A percentile compares a stretch with the other conserved stretches of the same genome.
These are phyloP conservation scores for Trichoderma sp. DNA, from an alignment of 2,329 filamentous ascomycete species.

Conservation along the genomic window DNA sequence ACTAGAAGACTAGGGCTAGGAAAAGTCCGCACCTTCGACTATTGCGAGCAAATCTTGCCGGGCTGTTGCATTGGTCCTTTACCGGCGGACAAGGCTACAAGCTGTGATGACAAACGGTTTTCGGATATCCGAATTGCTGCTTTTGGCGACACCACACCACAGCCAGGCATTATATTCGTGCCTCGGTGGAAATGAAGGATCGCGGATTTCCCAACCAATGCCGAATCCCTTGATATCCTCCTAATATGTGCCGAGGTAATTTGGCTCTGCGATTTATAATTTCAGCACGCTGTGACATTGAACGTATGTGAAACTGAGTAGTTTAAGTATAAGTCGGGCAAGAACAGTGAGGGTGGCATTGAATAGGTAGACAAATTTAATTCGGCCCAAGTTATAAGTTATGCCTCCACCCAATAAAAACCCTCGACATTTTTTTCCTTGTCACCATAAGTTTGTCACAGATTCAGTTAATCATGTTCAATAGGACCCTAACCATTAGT, in stretches of 20 bases:
- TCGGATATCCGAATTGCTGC: neutral
- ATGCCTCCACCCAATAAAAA: neutral
- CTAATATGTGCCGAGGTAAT: neutral
- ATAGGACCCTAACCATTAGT: neutral
- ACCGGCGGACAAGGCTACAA: neutral
- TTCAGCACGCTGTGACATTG: neutral
- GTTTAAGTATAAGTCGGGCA: neutral
- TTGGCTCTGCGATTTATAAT: neutral
- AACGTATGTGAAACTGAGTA: neutral
- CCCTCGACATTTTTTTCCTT: neutral
- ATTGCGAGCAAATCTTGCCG: neutral
- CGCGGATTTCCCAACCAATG: neutral
- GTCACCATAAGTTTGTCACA: neutral
- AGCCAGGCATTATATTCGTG: neutral
- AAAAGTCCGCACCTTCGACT: neutral
- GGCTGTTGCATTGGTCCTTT: neutral
- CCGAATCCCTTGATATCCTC: neutral
- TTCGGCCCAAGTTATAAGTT: neutral
- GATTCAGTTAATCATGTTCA: neutral
- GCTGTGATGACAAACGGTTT: neutral
- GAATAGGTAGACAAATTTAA: neutral
- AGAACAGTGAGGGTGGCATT: neutral
- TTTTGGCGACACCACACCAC: neutral
- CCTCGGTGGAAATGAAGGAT: neutral
- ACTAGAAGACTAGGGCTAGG: neutral